Conservation (phyloP, 441 rosid species). For the Aleurites moluccanus region DNA sequence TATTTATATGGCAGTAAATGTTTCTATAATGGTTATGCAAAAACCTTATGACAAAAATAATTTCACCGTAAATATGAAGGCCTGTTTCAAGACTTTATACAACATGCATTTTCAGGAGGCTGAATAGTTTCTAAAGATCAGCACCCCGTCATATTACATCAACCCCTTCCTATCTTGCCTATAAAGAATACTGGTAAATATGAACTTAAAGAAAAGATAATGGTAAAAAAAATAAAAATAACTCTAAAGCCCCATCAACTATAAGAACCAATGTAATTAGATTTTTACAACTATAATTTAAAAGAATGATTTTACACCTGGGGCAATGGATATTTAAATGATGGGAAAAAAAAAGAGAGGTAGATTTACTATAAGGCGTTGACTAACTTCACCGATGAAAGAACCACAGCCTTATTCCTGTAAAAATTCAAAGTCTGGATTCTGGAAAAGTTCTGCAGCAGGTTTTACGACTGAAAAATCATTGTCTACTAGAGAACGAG, state of each 20-base stretch:
- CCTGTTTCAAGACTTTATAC: conserved; percentile 20
- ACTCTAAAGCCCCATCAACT: conserved; percentile 32
- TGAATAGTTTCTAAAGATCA: not conserved
- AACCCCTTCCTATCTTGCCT: conserved; percentile 27
- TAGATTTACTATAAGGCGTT: conserved; percentile 35
- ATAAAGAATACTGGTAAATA: conserved; percentile 30
- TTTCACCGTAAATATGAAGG: not conserved
- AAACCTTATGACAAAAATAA: not conserved
- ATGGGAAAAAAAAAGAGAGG: conserved; percentile 10
- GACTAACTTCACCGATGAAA: conserved; percentile 21
- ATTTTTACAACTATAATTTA: conserved; percentile 35
- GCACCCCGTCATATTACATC: conserved; percentile 15
- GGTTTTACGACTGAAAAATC: conserved; percentile 63
- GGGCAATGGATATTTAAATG: conserved; percentile 34
- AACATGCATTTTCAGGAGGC: conserved; percentile 20
- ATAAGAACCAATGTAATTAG: conserved; percentile 31
- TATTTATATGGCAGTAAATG: not conserved
- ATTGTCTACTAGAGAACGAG: conserved; percentile 43
- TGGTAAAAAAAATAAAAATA: conserved; percentile 1
- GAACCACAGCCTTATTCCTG: conserved; percentile 48
- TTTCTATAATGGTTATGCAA: not conserved
- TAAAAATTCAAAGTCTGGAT: conserved; percentile 73
- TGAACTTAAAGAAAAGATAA: not conserved
- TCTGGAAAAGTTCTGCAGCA: conserved; percentile 56
- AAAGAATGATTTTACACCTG: conserved; percentile 29